Percentiles rank a stretch among this genome's conserved stretches.
phyloP scores from a whole-genome alignment of 1,284 basidiomycete genomes.

The Ceratobasidium sp. region DNA sequence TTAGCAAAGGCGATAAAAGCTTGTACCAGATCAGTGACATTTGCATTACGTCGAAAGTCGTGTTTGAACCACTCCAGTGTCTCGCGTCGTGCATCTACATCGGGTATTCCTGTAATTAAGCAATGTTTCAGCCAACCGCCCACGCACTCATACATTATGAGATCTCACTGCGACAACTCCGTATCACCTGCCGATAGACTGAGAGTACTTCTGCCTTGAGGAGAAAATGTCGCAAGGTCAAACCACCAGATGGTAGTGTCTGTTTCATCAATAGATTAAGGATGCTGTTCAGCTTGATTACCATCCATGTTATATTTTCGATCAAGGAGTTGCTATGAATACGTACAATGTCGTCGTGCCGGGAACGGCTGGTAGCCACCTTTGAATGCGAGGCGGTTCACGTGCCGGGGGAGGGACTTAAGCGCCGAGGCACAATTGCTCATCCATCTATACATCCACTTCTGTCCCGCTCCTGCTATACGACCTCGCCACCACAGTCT shows the following conservation, averaged over 20 bases:
- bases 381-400: not conserved
- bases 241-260: not conserved
- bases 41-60: conserved; percentile 17
- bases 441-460: conserved; percentile 22
- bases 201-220: conserved; percentile 25
- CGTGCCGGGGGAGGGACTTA: conserved; percentile 13
- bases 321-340: conserved; percentile 2
- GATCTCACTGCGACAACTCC: conserved; percentile 10
- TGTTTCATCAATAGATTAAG: not conserved
- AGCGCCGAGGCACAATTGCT: conserved; percentile 20
- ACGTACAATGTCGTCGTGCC: not conserved
- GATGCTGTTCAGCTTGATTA: not conserved
- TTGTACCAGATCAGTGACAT: conserved; percentile 6
- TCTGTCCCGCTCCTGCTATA: not conserved
- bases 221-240: conserved; percentile 28
- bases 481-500: not conserved
- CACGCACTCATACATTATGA: not conserved
- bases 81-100: conserved; percentile 11
- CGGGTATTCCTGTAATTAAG: conserved; percentile 3
- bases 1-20: not conserved
- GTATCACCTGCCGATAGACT: conserved; percentile 35
- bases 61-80: conserved; percentile 27
- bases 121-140: not conserved
- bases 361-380: not conserved
- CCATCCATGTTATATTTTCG: not conserved